Evolutionary conservation across 2,329 filamentous ascomycete genomes (phyloP), one percentile per base, ranked within the genome.

Genomic region (Fusarium lyarnte): DNA sequence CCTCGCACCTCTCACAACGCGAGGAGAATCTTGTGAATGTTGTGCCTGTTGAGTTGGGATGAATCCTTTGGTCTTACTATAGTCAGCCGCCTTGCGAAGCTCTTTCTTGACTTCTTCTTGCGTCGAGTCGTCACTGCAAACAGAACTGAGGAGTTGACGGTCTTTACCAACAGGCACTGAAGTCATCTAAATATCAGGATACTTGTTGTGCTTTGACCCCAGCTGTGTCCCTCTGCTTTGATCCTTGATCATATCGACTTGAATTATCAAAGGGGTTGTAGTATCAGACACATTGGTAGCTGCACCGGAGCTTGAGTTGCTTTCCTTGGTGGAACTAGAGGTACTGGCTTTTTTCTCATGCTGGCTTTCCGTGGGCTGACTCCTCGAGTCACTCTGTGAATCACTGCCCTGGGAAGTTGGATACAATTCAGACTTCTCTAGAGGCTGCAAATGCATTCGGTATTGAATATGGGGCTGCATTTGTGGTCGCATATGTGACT

Each of bases 41-140:
- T 68, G 71, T 7, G 58, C 70, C 25, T 73, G 70, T n/a, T 66
- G 66, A 46, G 70, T 73, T 23, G 70, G 70, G 33, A 73, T 67
- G 23, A 73, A 73, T 2, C 70, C 70, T 19, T 62, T 51, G 36
- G 45, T 45, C 58, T 71, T 73, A 29, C 46, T 52, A 27, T 54
- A 27, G 27, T 71, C 61, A 27, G 47, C 53, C 29, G 45, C 41
- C 38, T 47, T 53, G 51, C 70, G 65, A 36, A 70, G 66, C 9
- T 66, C 61, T 42, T 68, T 67, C 29, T 70, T 55, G 14, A 62
- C 39, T 14, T 52, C 42, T 35, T 59, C 66, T 45, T 43, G 41
- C 23, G 57, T 54, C 11, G 29, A 46, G 11, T 54, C 52, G 25
- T 68, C 52, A 9, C 29, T 41, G 33, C 41, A 59, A 36, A 52